Conservation (phyloP, 805 yeast species). For the Barnettozyma wickerhamii region DNA sequence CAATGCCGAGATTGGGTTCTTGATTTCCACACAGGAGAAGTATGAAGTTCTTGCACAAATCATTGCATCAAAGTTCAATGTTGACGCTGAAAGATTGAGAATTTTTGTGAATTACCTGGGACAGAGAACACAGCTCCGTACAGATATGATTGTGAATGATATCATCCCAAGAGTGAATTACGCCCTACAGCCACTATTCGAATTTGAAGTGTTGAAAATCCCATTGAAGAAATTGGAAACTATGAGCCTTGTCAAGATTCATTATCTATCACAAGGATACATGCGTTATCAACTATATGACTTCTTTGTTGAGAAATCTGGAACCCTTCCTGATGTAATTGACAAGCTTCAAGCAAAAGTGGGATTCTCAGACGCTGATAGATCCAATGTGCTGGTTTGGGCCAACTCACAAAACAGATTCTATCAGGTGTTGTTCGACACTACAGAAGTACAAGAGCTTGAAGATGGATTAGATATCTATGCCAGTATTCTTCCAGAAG, state of each 20-base stretch:
- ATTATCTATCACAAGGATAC: conserved; percentile 71
- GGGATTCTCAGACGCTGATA: conserved; percentile 43
- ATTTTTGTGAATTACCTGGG: conserved; percentile 60
- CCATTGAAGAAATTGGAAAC: conserved; percentile 75
- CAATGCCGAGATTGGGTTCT: conserved; percentile 40
- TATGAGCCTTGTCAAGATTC: conserved; percentile 58
- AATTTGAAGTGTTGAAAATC: conserved; percentile 74
- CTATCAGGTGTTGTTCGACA: conserved; percentile 31
- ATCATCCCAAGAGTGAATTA: conserved; percentile 30
- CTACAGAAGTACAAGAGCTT: conserved; percentile 35
- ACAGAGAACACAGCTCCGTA: conserved; percentile 45
- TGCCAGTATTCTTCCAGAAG: conserved; percentile 44
- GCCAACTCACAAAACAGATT: conserved; percentile 35
- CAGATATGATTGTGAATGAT: conserved; percentile 28
- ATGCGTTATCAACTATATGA: conserved; percentile 67
- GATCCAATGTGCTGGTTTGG: conserved; percentile 53
- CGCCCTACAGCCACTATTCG: conserved; percentile 43
- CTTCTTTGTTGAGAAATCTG: conserved; percentile 61
- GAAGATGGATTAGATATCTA: conserved; percentile 36
- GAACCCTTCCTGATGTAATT: conserved; percentile 50
- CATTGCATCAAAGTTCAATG: conserved; percentile 49
- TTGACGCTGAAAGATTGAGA: conserved; percentile 59
- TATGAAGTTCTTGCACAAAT: conserved; percentile 59
- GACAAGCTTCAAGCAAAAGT: conserved; percentile 53
- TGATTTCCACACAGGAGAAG: conserved; percentile 61